Percentiles rank a stretch among this genome's conserved stretches.
phyloP scores from a whole-genome alignment of 371 early-diverging fungal species.

The Rhizopus delemar region DNA sequence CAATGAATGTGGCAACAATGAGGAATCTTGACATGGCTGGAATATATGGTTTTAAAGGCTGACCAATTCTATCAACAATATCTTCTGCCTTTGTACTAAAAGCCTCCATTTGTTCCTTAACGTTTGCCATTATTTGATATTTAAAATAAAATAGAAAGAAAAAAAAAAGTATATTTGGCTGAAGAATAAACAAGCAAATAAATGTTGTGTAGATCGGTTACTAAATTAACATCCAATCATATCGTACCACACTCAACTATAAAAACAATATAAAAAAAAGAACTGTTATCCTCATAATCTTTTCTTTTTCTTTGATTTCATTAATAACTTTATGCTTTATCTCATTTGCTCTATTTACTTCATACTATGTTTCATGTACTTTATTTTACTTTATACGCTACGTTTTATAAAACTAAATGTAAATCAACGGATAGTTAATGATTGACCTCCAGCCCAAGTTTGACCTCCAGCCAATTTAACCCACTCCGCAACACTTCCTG shows the following conservation, averaged over 20 bases:
- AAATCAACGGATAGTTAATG: constrained; percentile 42
- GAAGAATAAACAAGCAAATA: not conserved
- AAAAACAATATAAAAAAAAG: too few species aligned
- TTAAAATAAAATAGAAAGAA: constrained; percentile 1
- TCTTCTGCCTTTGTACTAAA: constrained; percentile 70
- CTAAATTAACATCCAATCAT: constrained; percentile 23
- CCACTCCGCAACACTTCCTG: constrained; percentile 79
- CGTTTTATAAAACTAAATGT: too few species aligned
- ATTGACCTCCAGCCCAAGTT: constrained; percentile 77
- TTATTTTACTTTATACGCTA: too few species aligned
- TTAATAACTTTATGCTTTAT: too few species aligned
- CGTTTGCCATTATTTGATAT: constrained; percentile 19
- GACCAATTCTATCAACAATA: constrained; percentile 68
- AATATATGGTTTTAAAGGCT: constrained; percentile 88
- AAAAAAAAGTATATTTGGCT: constrained; percentile 1
- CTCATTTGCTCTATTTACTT: too few species aligned
- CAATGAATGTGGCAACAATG: constrained; percentile 93
- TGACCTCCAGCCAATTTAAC: constrained; percentile 66
- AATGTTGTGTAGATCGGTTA: constrained; percentile 8
- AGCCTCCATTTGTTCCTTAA: constrained; percentile 33
- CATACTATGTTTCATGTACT: too few species aligned
- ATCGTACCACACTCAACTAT: constrained; percentile 19
- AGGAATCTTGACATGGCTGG: constrained; percentile 89
- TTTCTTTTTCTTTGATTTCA: too few species aligned
- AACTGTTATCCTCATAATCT: too few species aligned